These are phyloP conservation scores for Annulohypoxylon truncatum DNA, from an alignment of 2,329 filamentous ascomycete species.

Conservation along the genomic window DNA sequence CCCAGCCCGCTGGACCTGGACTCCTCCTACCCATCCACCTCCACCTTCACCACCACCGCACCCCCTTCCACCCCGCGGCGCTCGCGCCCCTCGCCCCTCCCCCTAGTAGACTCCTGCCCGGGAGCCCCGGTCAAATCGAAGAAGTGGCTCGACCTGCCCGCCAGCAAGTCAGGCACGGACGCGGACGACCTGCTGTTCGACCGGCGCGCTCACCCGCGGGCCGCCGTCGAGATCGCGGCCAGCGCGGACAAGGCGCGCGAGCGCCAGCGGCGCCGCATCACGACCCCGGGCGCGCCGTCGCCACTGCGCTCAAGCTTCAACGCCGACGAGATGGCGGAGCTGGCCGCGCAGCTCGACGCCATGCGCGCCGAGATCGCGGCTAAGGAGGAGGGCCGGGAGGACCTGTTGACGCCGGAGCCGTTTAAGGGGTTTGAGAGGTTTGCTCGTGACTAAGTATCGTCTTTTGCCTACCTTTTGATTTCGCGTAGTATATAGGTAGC, in stretches of 20 bases:
- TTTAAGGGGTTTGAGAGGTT: neutral
- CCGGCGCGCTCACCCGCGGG: constrained; percentile 8
- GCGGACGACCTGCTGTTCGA: constrained; percentile 21
- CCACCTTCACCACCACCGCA: neutral
- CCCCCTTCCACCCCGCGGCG: neutral
- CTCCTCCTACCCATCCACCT: neutral
- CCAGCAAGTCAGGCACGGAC: neutral
- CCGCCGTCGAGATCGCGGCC: neutral
- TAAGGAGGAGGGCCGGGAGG: neutral
- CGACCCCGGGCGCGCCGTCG: constrained; percentile 4
- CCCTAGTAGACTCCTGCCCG: neutral
- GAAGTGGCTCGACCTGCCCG: neutral
- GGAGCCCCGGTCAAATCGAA: constrained; percentile 6
- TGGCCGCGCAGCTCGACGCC: neutral
- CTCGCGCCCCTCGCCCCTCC: neutral
- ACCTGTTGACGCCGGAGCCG: neutral
- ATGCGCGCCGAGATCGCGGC: neutral
- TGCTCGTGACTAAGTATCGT: no score
- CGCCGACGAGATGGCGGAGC: constrained; percentile 13
- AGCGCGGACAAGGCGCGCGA: constrained; percentile 9
- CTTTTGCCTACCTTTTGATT: no score
- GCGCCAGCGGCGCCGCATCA: neutral
- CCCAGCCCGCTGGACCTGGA: neutral
- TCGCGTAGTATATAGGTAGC: no score
- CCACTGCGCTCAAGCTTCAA: constrained; percentile 28